Evolutionary conservation across 768 basidiomycete genomes (phyloP).

Genomic region (Psilocybe subaeruginosa): DNA sequence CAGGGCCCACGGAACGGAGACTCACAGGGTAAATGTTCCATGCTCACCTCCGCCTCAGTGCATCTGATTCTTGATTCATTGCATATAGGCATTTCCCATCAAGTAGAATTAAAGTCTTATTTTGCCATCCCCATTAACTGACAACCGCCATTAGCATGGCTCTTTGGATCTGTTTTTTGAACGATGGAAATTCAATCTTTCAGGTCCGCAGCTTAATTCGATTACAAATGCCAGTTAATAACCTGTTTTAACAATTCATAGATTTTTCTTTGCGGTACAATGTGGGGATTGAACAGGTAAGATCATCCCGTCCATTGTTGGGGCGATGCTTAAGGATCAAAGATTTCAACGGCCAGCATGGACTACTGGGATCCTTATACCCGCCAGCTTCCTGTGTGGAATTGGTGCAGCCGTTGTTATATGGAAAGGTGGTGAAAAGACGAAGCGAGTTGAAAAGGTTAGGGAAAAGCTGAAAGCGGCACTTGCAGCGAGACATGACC

Average conservation of each 20-base stretch:
- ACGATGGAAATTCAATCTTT: conserved; percentile 81
- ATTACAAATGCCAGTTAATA: neutral
- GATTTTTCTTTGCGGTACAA: conserved; percentile 70
- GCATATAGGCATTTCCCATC: conserved; percentile 66
- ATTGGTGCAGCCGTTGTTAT: conserved; percentile 76
- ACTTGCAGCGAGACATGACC: conserved; percentile 32
- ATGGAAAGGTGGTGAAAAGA: conserved; percentile 71
- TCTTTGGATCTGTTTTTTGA: conserved; percentile 70
- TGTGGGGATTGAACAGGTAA: conserved; percentile 80
- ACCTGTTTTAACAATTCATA: conserved; percentile 21
- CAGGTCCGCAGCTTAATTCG: conserved; percentile 46
- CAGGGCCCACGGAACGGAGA: conserved; percentile 81
- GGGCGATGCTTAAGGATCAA: neutral
- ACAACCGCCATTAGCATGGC: conserved; percentile 48
- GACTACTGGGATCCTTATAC: conserved; percentile 72
- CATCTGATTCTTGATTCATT: no score
- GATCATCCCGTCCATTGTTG: neutral
- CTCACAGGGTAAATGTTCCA: conserved; percentile 55
- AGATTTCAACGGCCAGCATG: conserved; percentile 70
- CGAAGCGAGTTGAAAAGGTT: conserved; percentile 69
- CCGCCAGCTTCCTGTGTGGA: conserved; percentile 74
- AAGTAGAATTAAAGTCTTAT: conserved; percentile 39
- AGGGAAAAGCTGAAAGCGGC: conserved; percentile 58
- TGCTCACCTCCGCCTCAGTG: no score
- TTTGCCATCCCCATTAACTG: neutral